Percentiles rank a stretch among this genome's conserved stretches.
These are phyloP conservation scores for Leccinum longicurvipes DNA, from an alignment of 768 basidiomycete species.

Conservation along the genomic window DNA sequence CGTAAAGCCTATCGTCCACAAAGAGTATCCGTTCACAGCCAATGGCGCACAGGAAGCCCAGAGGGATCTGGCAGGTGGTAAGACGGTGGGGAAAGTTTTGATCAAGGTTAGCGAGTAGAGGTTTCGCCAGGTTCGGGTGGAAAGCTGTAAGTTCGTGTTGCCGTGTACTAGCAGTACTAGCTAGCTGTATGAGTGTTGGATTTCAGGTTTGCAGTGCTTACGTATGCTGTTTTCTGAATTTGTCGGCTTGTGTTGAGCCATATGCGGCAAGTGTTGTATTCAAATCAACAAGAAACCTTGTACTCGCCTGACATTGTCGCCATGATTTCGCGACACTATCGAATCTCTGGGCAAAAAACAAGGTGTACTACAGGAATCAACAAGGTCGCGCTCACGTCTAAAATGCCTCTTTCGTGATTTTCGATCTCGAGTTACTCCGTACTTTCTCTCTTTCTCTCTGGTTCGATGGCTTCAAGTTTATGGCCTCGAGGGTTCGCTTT, in stretches of 20 bases:
- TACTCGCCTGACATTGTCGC: slow-evolving; percentile 19
- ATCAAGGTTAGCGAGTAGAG: slow-evolving; percentile 52
- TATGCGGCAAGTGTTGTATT: slow-evolving; percentile 26
- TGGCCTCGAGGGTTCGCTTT: slow-evolving; percentile 24
- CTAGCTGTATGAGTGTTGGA: too few relatives aligned
- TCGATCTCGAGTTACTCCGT: background rate
- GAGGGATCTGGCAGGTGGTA: slow-evolving; percentile 68
- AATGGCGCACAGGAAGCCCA: slow-evolving; percentile 80
- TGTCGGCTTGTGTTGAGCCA: background rate
- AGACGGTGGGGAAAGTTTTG: slow-evolving; percentile 83
- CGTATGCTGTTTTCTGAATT: too few relatives aligned
- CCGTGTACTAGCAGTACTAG: background rate
- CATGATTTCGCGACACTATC: slow-evolving; percentile 19
- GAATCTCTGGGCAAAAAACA: slow-evolving; percentile 20
- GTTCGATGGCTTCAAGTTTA: slow-evolving; percentile 21
- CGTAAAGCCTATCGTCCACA: slow-evolving; percentile 64
- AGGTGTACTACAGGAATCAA: slow-evolving; percentile 15
- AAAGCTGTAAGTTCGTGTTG: background rate
- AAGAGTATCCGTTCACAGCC: slow-evolving; percentile 80
- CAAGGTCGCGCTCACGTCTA: slow-evolving; percentile 17
- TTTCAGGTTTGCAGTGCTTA: background rate
- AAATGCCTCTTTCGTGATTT: slow-evolving; percentile 12
- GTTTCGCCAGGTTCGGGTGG: background rate
- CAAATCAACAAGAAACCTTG: slow-evolving; percentile 19
- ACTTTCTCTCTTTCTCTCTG: slow-evolving; percentile 7